Evolutionary conservation across 2,329 filamentous ascomycete genomes (phyloP), one percentile per base, ranked within the genome.

Genomic region (Colletotrichum paranaense): DNA sequence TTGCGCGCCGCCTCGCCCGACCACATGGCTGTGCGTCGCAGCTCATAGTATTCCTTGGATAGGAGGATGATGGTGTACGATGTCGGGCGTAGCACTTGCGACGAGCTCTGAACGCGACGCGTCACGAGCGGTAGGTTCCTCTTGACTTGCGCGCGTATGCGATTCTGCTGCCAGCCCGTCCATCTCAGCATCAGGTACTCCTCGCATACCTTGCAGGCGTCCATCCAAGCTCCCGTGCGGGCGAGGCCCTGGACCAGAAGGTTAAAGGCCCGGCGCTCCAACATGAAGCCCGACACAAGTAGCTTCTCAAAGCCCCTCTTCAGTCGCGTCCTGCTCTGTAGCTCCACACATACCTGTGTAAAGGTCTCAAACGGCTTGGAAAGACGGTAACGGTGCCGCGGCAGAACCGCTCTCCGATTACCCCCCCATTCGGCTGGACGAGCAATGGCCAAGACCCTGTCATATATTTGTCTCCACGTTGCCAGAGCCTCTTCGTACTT

Each of bases 241-340:
- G 91, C 90, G 32, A 98, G 89, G 63, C 88, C 82, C 77, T 93
- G 90, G 68, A 98, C 88, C 75, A 94, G 92, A 63, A 89, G 87
- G 80, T 97, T 97, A 95, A 95, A 97, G 76, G 94, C 95, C 77
- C 88, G 88, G 79, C 90, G 92, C 78, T 94, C 92, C 70, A 98
- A 82, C 32, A 86, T 84, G 84, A 96, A 98, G 12, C 95, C 96
- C 53, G 88, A 86, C 1, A 81, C 79, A 9, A 90, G 84, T 12
- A 95, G 84, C n/a, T 88, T 81, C 26, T 86, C 81, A 32, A 95
- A 81, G 19, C 89, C 82, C 8, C 83, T 72, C 5, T 86, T 79
- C 14, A 94, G 83, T 24, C 85, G 87, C 12, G 82, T 79, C 7
- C 83, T 78, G 74, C 91, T 82, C 7, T 80, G 76, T 69, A 81